phyloP scores from a whole-genome alignment of 2,329 filamentous ascomycete species.

The Pestalotiopsis sp. region DNA sequence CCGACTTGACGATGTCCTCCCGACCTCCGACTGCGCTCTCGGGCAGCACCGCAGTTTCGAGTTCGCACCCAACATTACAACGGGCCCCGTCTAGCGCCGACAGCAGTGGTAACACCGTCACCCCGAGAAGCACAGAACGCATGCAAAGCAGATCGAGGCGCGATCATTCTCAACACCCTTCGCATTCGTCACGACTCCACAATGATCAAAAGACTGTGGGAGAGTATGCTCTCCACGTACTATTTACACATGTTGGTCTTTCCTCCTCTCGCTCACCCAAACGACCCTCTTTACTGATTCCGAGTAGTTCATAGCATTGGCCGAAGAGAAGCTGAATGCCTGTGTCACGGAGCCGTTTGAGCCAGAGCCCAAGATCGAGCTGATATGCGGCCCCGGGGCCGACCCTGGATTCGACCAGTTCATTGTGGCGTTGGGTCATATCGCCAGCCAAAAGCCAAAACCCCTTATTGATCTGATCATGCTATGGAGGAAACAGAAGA shows the following conservation, averaged over 20 bases:
- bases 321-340: constrained; percentile 93
- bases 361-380: constrained; percentile 81
- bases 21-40: constrained; percentile 53
- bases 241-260: constrained; percentile 83
- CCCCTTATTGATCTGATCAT: constrained; percentile 96
- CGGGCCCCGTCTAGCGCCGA: constrained; percentile 52
- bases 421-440: constrained; percentile 90
- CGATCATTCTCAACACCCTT: constrained; percentile 75
- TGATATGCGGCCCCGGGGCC: constrained; percentile 86
- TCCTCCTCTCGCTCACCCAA: not conserved
- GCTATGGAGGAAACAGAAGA: constrained; percentile 96
- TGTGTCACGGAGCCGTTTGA: constrained; percentile 81
- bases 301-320: constrained; percentile 82
- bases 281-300: constrained; percentile 31
- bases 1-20: constrained; percentile 40
- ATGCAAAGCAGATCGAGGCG: constrained; percentile 70
- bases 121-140: constrained; percentile 59
- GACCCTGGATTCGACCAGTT: constrained; percentile 92
- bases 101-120: constrained; percentile 42
- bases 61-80: constrained; percentile 39
- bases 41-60: constrained; percentile 40
- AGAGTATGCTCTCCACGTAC: constrained; percentile 93
- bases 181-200: constrained; percentile 73
- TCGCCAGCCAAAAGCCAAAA: constrained; percentile 91
- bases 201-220: constrained; percentile 91